Conservation (phyloP, 2,329 filamentous ascomycete species). For the Botryotinia narcissicola region DNA sequence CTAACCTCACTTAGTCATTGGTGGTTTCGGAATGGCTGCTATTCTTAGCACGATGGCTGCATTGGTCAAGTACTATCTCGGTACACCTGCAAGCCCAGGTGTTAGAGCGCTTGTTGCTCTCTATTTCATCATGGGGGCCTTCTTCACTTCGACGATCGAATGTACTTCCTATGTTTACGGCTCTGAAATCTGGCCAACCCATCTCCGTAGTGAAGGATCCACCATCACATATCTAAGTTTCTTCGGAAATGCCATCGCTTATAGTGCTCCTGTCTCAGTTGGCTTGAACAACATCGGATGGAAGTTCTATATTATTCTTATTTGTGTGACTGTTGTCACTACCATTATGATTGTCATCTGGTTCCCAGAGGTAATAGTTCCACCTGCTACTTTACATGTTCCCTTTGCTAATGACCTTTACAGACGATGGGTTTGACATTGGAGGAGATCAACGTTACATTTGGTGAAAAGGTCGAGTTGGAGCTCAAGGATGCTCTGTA, state of each 20-base stretch:
- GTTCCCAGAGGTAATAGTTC: slow-evolving; percentile 33
- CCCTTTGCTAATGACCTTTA: not conserved
- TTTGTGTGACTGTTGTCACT: slow-evolving; percentile 32
- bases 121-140: slow-evolving; percentile 13
- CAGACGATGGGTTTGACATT: slow-evolving; percentile 37
- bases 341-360: slow-evolving; percentile 30
- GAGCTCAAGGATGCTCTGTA: slow-evolving; percentile 14
- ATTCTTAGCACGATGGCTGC: slow-evolving; percentile 29
- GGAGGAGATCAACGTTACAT: slow-evolving; percentile 38
- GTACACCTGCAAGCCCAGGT: not conserved
- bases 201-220: slow-evolving; percentile 32
- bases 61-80: slow-evolving; percentile 16
- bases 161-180: slow-evolving; percentile 37
- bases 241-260: slow-evolving; percentile 14
- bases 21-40: slow-evolving; percentile 29
- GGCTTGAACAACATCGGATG: slow-evolving; percentile 36
- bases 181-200: slow-evolving; percentile 41
- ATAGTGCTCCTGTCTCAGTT: not conserved
- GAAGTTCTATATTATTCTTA: slow-evolving; percentile 38
- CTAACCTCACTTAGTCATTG: slow-evolving; percentile 26
- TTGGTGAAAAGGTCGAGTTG: slow-evolving; percentile 35
- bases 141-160: slow-evolving; percentile 15
- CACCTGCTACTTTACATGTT: not conserved
- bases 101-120: slow-evolving; percentile 18
- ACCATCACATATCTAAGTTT: slow-evolving; percentile 12